Base-by-base conservation (phyloP, 2,329 filamentous ascomycete species). In the Colletotrichum limetticola region DNA sequence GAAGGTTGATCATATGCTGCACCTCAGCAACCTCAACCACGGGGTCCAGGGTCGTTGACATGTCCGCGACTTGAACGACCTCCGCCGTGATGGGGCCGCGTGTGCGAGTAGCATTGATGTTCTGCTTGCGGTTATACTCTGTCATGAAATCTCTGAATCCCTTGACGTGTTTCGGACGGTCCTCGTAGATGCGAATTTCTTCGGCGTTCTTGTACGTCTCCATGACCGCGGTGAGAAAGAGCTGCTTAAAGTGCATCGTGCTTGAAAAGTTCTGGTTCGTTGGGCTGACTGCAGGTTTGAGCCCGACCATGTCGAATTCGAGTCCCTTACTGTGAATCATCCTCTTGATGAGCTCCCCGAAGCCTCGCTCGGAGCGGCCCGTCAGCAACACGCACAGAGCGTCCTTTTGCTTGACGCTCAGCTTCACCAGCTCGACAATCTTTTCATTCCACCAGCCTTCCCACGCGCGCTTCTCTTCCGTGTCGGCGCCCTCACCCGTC, bases 401-500 rank as follows among this genome's bases (percentile, higher is more conserved):
- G 79, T 97, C 95, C 75, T 94, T 93, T 80, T 98, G 94, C 79
- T 93, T 85, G 86, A 94, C 94, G 80, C 93, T 95, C 68, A 98
- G 86, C 78, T 89, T 88, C 53, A 97, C 95, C 35, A 98, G 89
- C 77, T 95, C 90, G 67, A 91, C 92, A 72, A 99, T 92, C 77
- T 93, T 91, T 80, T 98, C 96, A 79, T 98, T 98, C 97, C 97
- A 99, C 93, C 94, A 98, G 46, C 95, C 95, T 70, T 93, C 86
- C 96, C 96, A 99, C 11, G 90, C 95, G 28, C 91, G 91, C 55
- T 89, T 86, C 81, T 98, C 95, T 83, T 98, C 97, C 70, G 90
- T 90, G 64, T 94, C 94, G 6, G 92, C 81, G 19, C 97, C 97
- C 70, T 95, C 89, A 65, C 97, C 97, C 1, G 95, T 98, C 2